Evolutionary conservation across 805 yeast genomes (phyloP).

Genomic region (Wickerhamomyces sydowiorum): DNA sequence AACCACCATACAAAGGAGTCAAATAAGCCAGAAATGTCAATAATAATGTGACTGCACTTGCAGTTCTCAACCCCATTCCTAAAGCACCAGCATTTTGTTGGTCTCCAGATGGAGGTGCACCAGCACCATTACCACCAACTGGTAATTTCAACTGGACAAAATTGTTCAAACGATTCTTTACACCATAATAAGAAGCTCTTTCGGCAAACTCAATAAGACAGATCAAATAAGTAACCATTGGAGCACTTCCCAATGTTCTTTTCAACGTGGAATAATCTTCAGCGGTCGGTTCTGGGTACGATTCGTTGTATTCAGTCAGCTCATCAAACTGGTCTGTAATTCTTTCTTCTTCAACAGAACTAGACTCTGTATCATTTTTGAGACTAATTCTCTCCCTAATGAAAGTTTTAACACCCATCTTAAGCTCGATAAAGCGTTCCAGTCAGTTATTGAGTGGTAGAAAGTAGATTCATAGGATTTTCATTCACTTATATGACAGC

Average conservation of each 20-base stretch:
- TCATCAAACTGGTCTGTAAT: constrained; percentile 1
- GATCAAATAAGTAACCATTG: constrained; percentile 43
- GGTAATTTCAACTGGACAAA: constrained; percentile 58
- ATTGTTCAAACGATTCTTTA: constrained; percentile 71
- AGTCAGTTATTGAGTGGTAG: too few relatives aligned
- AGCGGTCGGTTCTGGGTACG: constrained; percentile 36
- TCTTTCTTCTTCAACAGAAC: not conserved
- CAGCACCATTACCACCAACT: constrained; percentile 31
- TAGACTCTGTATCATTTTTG: not conserved
- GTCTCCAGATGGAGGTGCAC: constrained; percentile 18
- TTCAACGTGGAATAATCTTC: constrained; percentile 32
- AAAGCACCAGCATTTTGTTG: constrained; percentile 44
- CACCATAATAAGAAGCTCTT: constrained; percentile 76
- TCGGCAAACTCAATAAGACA: constrained; percentile 74
- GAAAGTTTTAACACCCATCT: too few relatives aligned
- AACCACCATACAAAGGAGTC: constrained; percentile 75
- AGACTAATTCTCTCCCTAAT: not conserved
- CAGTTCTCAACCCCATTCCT: constrained; percentile 52
- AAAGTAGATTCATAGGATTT: too few relatives aligned
- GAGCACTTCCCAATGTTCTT: constrained; percentile 40
- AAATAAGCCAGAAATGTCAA: constrained; percentile 81
- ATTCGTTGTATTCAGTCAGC: constrained; percentile 8
- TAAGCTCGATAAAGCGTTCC: too few relatives aligned
- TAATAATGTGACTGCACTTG: constrained; percentile 70
- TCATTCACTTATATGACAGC: too few relatives aligned